Conservation (phyloP, 2,329 filamentous ascomycete genomes). For the Cladosporium velox region DNA sequence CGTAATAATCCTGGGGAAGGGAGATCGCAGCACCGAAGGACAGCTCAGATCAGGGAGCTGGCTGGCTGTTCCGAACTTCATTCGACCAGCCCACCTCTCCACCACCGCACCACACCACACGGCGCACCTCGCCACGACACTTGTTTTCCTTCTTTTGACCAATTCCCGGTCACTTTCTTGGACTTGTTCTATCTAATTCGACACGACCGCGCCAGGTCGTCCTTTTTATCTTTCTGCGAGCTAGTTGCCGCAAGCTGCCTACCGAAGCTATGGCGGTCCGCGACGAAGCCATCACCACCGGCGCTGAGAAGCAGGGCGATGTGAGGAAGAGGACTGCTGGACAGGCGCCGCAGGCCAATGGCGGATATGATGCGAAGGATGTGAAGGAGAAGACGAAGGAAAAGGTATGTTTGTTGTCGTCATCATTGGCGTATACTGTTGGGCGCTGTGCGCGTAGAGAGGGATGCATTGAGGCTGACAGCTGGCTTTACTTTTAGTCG, state of each 20-base stretch:
- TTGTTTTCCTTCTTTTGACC: not conserved
- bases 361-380: slow-evolving; percentile 36
- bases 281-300: slow-evolving; percentile 37
- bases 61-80: slow-evolving; percentile 11
- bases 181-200: not conserved
- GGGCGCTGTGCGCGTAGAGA: slow-evolving; percentile 6
- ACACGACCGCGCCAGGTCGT: slow-evolving; percentile 8
- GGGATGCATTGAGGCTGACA: slow-evolving; percentile 18
- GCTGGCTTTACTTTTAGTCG: slow-evolving; percentile 28
- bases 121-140: slow-evolving; percentile 5
- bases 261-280: slow-evolving; percentile 33
- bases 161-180: not conserved
- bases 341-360: slow-evolving; percentile 35
- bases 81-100: not conserved
- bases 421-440: not conserved
- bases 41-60: slow-evolving; percentile 15
- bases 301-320: slow-evolving; percentile 47
- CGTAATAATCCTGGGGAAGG: slow-evolving; percentile 13
- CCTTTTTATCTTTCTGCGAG: not conserved
- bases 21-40: slow-evolving; percentile 8
- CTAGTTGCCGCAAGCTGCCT: slow-evolving; percentile 7
- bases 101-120: not conserved
- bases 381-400: slow-evolving; percentile 50
- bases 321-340: slow-evolving; percentile 49
- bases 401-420: slow-evolving; percentile 41